Percentiles rank a stretch among this genome's conserved stretches.
Evolutionary conservation across 495 filamentous ascomycete genomes (phyloP).

Genomic region (Hypoxylon fragiforme): DNA sequence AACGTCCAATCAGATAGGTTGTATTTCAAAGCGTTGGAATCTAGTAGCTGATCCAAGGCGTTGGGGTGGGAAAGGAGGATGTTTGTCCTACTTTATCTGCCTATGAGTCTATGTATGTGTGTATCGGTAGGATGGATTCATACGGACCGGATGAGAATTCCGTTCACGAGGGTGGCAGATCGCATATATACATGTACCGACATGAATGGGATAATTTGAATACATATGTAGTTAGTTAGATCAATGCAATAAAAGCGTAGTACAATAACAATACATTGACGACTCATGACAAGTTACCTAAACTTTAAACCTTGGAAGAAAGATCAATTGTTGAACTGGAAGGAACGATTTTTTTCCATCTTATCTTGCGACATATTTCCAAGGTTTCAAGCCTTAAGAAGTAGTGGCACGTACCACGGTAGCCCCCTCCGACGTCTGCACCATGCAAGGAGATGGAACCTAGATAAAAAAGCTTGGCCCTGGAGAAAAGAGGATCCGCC

Average conservation of each 20-base stretch:
- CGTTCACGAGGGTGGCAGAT: background rate
- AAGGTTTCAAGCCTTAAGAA: conserved; percentile 12
- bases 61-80: background rate
- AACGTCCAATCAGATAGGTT: conserved; percentile 16
- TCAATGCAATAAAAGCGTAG: too few species aligned
- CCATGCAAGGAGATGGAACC: conserved; percentile 28
- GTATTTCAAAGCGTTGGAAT: conserved; percentile 21
- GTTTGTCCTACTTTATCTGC: background rate
- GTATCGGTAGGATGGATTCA: conserved; percentile 7
- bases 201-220: too few species aligned
- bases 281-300: too few species aligned
- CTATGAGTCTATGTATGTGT: background rate
- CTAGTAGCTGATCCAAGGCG: background rate
- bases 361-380: too few species aligned
- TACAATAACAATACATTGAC: too few species aligned
- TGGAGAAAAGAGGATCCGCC: conserved; percentile 8
- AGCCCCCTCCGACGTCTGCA: conserved; percentile 17
- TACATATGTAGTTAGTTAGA: too few species aligned
- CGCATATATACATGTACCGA: background rate
- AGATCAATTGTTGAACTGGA: conserved; percentile 16
- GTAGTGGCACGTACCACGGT: conserved; percentile 30
- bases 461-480: conserved; percentile 39
- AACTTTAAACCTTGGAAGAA: too few species aligned
- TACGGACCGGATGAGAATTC: background rate
- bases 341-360: too few species aligned